These are phyloP conservation scores for Adansonia digitata DNA, from an alignment of 345 rosid genomes.

Conservation along the genomic window DNA sequence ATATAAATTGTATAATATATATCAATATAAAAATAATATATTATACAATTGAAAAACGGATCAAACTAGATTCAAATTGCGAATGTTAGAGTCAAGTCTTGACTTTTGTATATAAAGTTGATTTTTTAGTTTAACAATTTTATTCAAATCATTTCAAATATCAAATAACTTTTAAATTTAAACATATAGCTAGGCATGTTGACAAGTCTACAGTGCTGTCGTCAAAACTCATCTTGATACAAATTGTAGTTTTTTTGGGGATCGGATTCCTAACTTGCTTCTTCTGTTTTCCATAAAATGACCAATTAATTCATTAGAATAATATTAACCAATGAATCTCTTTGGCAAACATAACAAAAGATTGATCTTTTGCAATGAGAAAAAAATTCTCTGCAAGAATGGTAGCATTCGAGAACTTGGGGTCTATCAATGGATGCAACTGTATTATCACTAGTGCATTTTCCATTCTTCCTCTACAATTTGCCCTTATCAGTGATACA, in stretches of 20 bases:
- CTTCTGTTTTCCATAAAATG: neutral
- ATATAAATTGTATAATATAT: no score
- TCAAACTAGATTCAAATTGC: no score
- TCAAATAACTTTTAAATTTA: no score
- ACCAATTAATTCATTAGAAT: neutral
- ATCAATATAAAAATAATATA: no score
- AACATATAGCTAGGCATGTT: no score
- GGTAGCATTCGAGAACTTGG: neutral
- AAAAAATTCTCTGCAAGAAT: neutral
- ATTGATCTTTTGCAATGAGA: neutral
- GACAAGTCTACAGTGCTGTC: no score
- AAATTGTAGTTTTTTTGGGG: neutral
- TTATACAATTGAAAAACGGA: no score
- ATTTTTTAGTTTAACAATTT: no score
- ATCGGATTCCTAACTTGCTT: neutral
- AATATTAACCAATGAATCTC: neutral
- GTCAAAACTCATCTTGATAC: neutral
- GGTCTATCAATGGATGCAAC: constrained; percentile 2
- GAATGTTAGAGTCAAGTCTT: no score
- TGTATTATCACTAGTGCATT: neutral
- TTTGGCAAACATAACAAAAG: neutral
- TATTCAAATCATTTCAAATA: no score
- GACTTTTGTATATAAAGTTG: no score
- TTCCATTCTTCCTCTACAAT: neutral
- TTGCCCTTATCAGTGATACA: neutral